Evolutionary conservation across 352 stramenopile genomes (phyloP).

Genomic region (Blastocystis sp.): DNA sequence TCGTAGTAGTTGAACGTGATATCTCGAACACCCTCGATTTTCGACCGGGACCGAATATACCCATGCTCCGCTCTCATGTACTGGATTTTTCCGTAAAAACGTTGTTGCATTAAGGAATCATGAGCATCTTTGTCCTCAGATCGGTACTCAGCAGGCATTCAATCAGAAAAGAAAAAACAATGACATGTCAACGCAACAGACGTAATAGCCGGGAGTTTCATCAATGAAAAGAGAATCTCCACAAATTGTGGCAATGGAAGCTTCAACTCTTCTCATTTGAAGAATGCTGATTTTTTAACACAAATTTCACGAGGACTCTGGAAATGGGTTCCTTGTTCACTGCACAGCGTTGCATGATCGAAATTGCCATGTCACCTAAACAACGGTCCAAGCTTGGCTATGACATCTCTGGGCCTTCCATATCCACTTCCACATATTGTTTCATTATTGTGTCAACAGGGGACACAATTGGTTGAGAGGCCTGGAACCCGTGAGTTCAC

Average conservation of each 20-base stretch:
- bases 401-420: too few relatives aligned
- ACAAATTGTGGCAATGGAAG: not conserved
- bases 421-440: too few relatives aligned
- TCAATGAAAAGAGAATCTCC: not conserved
- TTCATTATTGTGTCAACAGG: too few relatives aligned
- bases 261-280: not conserved
- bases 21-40: conserved; percentile 31
- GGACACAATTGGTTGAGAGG: too few relatives aligned
- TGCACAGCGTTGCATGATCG: too few relatives aligned
- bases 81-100: conserved; percentile 24
- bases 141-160: not conserved
- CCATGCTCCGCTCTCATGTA: conserved; percentile 10
- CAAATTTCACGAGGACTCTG: too few relatives aligned
- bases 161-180: not conserved
- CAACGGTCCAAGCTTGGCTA: too few relatives aligned
- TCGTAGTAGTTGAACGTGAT: conserved; percentile 47
- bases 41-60: conserved; percentile 29
- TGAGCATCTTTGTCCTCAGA: not conserved
- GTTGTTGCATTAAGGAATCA: not conserved
- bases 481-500: too few relatives aligned
- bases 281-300: not conserved
- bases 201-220: conserved; percentile 52
- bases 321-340: too few relatives aligned
- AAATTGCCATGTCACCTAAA: too few relatives aligned
- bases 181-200: not conserved